phyloP scores from a whole-genome alignment of 73 alveolate species.

The Tetrahymena malaccensis region DNA sequence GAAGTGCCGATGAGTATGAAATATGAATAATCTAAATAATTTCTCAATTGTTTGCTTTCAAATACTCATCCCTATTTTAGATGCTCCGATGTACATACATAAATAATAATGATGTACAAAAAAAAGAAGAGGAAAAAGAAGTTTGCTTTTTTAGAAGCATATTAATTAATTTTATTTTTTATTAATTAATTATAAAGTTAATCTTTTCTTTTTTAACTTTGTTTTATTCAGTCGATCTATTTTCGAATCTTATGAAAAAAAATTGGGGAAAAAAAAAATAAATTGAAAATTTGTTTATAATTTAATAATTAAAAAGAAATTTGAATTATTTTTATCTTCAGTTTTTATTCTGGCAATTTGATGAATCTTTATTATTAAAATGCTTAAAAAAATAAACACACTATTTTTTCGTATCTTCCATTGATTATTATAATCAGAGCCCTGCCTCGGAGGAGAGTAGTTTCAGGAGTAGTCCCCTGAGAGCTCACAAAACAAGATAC shows the following conservation, averaged over 20 bases:
- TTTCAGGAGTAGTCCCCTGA: slow-evolving; percentile 2
- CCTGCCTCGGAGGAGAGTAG: slow-evolving; percentile 2
- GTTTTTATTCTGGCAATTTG: background rate
- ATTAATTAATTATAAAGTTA: background rate
- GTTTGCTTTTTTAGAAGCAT: background rate
- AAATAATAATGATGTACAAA: background rate
- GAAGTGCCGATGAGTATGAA: background rate
- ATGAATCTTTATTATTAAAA: background rate
- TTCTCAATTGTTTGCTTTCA: background rate
- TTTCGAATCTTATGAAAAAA: background rate
- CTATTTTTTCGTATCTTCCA: background rate
- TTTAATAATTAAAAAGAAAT: too few relatives aligned
- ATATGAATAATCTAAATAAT: background rate
- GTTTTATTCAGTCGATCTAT: too few relatives aligned
- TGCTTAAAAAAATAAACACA: background rate
- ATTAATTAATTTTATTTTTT: background rate
- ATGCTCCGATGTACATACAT: background rate
- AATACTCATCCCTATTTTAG: background rate
- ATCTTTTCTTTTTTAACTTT: too few relatives aligned
- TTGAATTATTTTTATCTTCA: background rate
- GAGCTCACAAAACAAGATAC: background rate
- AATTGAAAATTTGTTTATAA: too few relatives aligned
- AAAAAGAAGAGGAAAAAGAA: background rate
- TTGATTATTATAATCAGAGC: background rate
- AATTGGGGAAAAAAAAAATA: background rate